Evolutionary conservation across 805 yeast genomes (phyloP), one percentile per base, ranked within the genome.

Genomic region (Zygosaccharomyces pseudorouxii): DNA sequence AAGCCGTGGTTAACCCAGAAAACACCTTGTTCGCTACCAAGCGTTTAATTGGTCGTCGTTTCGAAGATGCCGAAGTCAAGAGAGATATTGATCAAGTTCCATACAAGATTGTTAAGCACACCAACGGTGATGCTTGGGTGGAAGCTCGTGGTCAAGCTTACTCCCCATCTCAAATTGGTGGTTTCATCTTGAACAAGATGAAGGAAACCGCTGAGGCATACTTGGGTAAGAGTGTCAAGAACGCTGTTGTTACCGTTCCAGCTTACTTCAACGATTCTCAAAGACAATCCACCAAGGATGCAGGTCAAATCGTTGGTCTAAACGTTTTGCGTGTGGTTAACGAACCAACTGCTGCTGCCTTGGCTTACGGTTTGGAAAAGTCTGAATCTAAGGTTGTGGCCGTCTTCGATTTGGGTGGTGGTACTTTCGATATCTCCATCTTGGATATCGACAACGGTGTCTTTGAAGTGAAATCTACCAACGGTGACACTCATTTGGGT

Each of bases 321-420:
- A 89, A 89, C 56, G 86, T 86, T 45, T 69, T 85, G 61, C 76
- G 95, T 69, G 89, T 86, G 45, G 80, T 86, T 41, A 86, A 86
- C 68, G 93, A 86, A 69, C 93, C 93, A 52, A 86, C 93, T 44
- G 92, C 92, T 14, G 92, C 97, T 56, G 96, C 97, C 55, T 77
- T 89, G 65, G 97, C 97, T 56, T 89, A 89, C 73, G 97, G 97
- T 75, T 77, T 89, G 65, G 96, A 89, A 75, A 86, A 85, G 77
- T 62, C 73, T 35, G 83, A 79, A 60, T 78, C 82, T 65, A 84
- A 82, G 74, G 85, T 86, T 54, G 95, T 89, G 62, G 97, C 97
- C 54, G 97, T 89, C 58, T 89, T 90, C 76, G 97, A 89, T 75
- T 80, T 89, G 67, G 97, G 97, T 82, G 97, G 97, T 73, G 97